Evolutionary conservation across 306 rosid genomes (phyloP).

Genomic region (Quercus mongolica): DNA sequence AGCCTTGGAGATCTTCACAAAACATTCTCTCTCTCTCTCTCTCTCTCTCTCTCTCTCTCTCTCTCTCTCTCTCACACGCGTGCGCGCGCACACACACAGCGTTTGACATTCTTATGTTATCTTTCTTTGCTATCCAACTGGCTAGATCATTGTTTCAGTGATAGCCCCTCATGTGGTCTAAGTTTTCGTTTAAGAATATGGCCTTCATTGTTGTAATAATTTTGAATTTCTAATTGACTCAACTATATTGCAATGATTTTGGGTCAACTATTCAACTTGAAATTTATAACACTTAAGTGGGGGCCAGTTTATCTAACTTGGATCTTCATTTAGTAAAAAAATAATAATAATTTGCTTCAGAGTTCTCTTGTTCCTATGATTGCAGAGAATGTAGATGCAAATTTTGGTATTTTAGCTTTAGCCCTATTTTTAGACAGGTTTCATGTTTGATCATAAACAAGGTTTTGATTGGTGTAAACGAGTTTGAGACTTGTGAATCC

Average conservation of each 20-base stretch:
- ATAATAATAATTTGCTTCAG: background rate
- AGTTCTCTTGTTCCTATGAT: background rate
- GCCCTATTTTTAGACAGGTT: background rate
- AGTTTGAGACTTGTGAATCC: background rate
- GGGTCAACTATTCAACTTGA: background rate
- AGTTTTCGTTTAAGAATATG: background rate
- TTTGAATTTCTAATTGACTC: background rate
- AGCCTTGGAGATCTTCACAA: too few species aligned
- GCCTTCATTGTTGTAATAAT: background rate
- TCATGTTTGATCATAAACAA: background rate
- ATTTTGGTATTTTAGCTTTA: background rate
- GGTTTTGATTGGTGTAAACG: background rate
- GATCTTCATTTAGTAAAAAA: background rate
- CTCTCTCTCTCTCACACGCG: too few species aligned
- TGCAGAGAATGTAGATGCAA: background rate
- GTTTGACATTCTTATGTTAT: too few species aligned
- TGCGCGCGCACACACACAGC: rapidly evolving
- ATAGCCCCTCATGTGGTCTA: background rate
- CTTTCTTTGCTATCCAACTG: background rate
- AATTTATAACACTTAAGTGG: background rate
- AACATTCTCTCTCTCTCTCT: too few species aligned
- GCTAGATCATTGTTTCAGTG: background rate
- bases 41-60: too few species aligned
- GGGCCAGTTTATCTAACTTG: background rate
- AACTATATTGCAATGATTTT: background rate